phyloP scores from a whole-genome alignment of 2,329 filamentous ascomycete genomes.

The Lachnellula arida region DNA sequence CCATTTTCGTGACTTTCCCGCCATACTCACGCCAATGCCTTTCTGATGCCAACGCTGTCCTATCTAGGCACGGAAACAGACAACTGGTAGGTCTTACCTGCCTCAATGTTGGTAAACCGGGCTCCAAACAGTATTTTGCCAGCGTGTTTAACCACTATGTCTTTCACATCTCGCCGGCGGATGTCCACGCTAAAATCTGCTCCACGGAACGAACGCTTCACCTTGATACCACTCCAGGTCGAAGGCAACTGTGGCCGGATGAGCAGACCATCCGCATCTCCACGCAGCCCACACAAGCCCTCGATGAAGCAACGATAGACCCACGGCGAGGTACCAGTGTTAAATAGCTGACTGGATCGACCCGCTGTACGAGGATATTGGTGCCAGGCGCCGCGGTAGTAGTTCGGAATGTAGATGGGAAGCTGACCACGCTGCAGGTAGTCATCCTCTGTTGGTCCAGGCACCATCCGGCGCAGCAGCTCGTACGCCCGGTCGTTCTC shows the following conservation, averaged over 20 bases:
- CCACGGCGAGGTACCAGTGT: constrained; percentile 55
- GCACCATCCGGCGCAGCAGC: constrained; percentile 49
- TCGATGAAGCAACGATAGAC: constrained; percentile 52
- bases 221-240: constrained; percentile 44
- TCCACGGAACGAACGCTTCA: constrained; percentile 45
- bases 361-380: constrained; percentile 48
- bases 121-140: constrained; percentile 37
- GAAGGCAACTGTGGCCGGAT: constrained; percentile 48
- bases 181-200: constrained; percentile 44
- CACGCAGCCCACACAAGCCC: constrained; percentile 49
- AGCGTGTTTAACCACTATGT: constrained; percentile 38
- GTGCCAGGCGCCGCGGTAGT: constrained; percentile 49
- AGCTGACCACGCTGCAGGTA: constrained; percentile 50
- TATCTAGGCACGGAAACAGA: constrained; percentile 33
- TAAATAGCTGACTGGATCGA: constrained; percentile 53
- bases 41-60: background rate
- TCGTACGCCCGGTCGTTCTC: constrained; percentile 47
- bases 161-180: constrained; percentile 36
- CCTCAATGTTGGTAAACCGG: constrained; percentile 38
- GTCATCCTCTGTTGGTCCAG: constrained; percentile 47
- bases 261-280: constrained; percentile 42
- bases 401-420: constrained; percentile 54
- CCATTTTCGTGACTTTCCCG: too few relatives aligned
- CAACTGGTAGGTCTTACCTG: constrained; percentile 42
- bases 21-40: background rate